Percentiles rank a stretch among this genome's conserved stretches.
Conservation (phyloP, 495 filamentous ascomycete species). For the Tuber magnatum region DNA sequence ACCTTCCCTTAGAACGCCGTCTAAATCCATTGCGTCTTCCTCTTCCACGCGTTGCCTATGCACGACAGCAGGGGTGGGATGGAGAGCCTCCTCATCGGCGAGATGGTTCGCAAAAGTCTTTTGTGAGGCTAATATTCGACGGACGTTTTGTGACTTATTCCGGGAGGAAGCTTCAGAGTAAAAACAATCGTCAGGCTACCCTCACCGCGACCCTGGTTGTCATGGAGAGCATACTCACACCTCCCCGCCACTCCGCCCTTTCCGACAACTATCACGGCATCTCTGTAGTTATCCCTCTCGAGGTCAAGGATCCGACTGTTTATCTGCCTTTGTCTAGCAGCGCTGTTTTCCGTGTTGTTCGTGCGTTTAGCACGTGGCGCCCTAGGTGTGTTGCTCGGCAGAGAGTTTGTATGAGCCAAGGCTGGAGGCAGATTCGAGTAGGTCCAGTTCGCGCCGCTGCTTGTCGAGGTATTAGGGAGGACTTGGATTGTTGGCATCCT, state of each 20-base stretch:
- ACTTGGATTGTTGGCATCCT: slow-evolving; percentile 42
- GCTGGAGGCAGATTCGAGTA: slow-evolving; percentile 41
- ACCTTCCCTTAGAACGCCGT: background rate
- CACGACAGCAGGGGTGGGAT: slow-evolving; percentile 7
- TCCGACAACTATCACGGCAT: slow-evolving; percentile 12
- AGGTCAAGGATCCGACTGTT: slow-evolving; percentile 39
- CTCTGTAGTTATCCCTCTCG: slow-evolving; percentile 39
- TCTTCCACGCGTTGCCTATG: background rate
- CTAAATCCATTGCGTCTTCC: slow-evolving; percentile 3
- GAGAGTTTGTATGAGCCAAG: slow-evolving; percentile 39
- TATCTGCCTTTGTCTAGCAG: slow-evolving; percentile 36
- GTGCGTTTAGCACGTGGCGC: slow-evolving; percentile 37
- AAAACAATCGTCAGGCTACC: slow-evolving; percentile 5
- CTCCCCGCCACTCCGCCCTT: slow-evolving; percentile 1
- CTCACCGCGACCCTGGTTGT: background rate
- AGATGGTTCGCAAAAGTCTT: slow-evolving; percentile 90
- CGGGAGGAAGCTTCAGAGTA: slow-evolving; percentile 13
- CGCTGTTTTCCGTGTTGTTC: slow-evolving; percentile 35
- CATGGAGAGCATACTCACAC: slow-evolving; percentile 14
- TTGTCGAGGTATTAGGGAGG: slow-evolving; percentile 16
- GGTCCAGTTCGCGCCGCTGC: slow-evolving; percentile 29
- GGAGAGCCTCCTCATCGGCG: slow-evolving; percentile 73
- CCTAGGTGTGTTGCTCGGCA: slow-evolving; percentile 43
- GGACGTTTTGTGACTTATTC: slow-evolving; percentile 60
- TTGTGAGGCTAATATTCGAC: slow-evolving; percentile 79